phyloP scores from a whole-genome alignment of 148 eudicot genomes.

The Rhododendron griersonianum region DNA sequence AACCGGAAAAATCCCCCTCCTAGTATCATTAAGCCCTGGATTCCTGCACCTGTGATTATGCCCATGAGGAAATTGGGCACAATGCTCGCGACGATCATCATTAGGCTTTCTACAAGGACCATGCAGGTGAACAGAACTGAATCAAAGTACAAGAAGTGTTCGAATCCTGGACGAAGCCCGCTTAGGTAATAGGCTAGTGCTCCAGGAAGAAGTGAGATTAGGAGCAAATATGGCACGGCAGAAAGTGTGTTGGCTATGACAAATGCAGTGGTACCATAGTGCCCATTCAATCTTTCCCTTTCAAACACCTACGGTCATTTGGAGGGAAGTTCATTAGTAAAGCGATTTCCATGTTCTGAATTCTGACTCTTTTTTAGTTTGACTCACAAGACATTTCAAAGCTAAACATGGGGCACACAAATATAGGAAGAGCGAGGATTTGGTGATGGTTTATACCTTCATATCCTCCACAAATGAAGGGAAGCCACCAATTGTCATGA shows the following conservation, averaged over 20 bases:
- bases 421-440: neutral
- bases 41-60: slow-evolving; percentile 48
- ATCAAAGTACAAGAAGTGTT: slow-evolving; percentile 31
- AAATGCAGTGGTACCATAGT: slow-evolving; percentile 38
- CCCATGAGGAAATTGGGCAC: slow-evolving; percentile 55
- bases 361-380: neutral
- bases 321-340: neutral
- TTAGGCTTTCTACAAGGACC: slow-evolving; percentile 54
- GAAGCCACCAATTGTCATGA: slow-evolving; percentile 79
- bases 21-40: slow-evolving; percentile 39
- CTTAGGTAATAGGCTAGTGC: slow-evolving; percentile 35
- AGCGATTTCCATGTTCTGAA: too few relatives aligned
- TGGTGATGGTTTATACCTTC: slow-evolving; percentile 22
- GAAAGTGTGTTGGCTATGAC: slow-evolving; percentile 50
- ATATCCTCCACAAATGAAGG: slow-evolving; percentile 82
- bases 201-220: slow-evolving; percentile 41
- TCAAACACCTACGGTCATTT: slow-evolving; percentile 29
- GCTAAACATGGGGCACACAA: neutral
- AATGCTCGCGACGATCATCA: slow-evolving; percentile 59
- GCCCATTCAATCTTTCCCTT: slow-evolving; percentile 57
- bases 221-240: slow-evolving; percentile 35
- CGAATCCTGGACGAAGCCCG: slow-evolving; percentile 34
- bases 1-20: slow-evolving; percentile 38
- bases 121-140: slow-evolving; percentile 26
- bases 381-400: neutral